Conservation (phyloP, 495 filamentous ascomycete genomes). For the Hypomontagnella monticulosa region DNA sequence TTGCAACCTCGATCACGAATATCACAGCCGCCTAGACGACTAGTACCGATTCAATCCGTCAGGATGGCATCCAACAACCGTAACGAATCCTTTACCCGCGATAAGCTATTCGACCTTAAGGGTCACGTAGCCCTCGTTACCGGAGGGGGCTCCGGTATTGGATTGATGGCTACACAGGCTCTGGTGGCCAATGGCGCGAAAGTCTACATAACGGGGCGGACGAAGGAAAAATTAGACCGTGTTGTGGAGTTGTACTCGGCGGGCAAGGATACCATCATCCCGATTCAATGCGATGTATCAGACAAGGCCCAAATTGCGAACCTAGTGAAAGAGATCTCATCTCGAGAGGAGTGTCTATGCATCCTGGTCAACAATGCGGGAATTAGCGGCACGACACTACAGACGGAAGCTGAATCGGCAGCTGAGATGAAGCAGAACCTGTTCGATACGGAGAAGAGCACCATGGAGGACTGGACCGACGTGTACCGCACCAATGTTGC, state of each 20-base stretch:
- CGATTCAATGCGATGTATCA: constrained; percentile 53
- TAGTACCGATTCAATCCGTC: constrained; percentile 25
- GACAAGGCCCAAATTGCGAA: constrained; percentile 62
- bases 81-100: constrained; percentile 58
- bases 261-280: constrained; percentile 46
- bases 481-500: constrained; percentile 84
- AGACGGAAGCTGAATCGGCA: constrained; percentile 68
- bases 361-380: constrained; percentile 86
- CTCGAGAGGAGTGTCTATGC: constrained; percentile 72
- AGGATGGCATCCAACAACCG: constrained; percentile 58
- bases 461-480: constrained; percentile 75
- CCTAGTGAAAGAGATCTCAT: constrained; percentile 68
- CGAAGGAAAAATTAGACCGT: constrained; percentile 52
- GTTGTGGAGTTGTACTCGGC: constrained; percentile 47
- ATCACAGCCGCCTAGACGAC: not conserved
- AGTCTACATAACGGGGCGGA: constrained; percentile 87
- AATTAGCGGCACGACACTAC: constrained; percentile 31
- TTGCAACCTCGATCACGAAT: not conserved
- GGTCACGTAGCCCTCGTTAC: constrained; percentile 71
- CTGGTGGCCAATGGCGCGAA: constrained; percentile 81
- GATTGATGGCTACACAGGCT: constrained; percentile 83
- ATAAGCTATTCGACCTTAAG: constrained; percentile 68
- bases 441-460: constrained; percentile 73
- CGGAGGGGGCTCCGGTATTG: constrained; percentile 70
- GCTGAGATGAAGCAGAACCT: constrained; percentile 64